Evolutionary conservation across 768 basidiomycete species (phyloP), one percentile per base, ranked within the genome.

Genomic region (Suillus placidus): DNA sequence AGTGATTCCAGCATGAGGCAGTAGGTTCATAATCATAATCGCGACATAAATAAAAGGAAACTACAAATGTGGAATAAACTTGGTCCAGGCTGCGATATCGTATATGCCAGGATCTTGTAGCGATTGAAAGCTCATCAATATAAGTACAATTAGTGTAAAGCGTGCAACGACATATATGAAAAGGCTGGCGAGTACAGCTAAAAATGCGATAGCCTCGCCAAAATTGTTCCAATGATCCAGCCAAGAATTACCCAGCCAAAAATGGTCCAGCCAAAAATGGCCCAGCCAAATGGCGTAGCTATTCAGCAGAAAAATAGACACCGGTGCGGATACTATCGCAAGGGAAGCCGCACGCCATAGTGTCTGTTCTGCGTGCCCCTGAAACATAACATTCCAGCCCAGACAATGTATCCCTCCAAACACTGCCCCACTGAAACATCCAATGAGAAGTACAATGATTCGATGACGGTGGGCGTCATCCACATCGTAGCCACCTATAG

Each of bases 361-460:
- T 51, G 58, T 64, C 55, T 64, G 68, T 38, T 74, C 67, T 30
- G 40, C 35, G 20, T 30, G 32, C 7, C 68, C 66, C 14, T 71
- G 68, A 56, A 74, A 77, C 0, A 42, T 3, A 5, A 67, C 63
- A 38, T 64, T 60, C 76, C 74, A 76, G 6, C 72, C 72, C 2
- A 67, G 35, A 56, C 70, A 72, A 61, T 77, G 75, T 23, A 77
- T 67, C 0, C 61, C 71, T 18, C 76, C 76, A 54, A 77, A 77
- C 13, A 71, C 45, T 6, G 52, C 64, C 6, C 62, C 73, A 9
- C 67, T 61, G 18, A 64, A 16, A 6, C 38, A 54, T 47, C 37
- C 54, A 18, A 60, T 30, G 20, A 45, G 4, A 18, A 40, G 23
- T 26, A 16, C 10, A 8, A 26, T 58, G 23, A 9, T 8, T 47